Evolutionary conservation across 257 asterid genomes (phyloP), one percentile per base, ranked within the genome.

Genomic region (Thymus quinquecostatus): DNA sequence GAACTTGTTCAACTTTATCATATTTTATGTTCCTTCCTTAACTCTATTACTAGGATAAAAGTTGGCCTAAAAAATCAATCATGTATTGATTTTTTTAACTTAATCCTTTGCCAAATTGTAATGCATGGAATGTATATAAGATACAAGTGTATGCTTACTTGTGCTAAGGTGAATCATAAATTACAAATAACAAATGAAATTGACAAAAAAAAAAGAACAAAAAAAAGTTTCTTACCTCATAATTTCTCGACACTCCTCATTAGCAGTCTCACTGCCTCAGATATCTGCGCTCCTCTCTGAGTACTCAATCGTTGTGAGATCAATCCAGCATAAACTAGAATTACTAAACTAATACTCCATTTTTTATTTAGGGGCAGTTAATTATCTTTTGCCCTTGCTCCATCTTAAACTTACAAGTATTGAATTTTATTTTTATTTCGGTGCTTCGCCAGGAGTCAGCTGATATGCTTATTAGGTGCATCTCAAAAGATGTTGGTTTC

Each of bases 391-490:
- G 11, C 58, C 11, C 44, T 64, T 66, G 38, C 49, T 78, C 43
- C 66, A 47, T 44, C 64, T 2, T 41, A 60, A 30, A 75, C 32
- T 41, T 63, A 63, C 36, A 59, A 54, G 40, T 72, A 70, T 48
- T 47, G 33, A 57, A 64, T 56, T 44, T 3, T 7, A 40, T 55
- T 40, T 40, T 36, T 63, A 48, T 71, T 68, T 59, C 47, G 28
- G 67, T 71, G 70, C 61, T 74, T 79, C 21, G 21, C 29, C 90
- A 92, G 98, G 98, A 92, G 78, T 65, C 74, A 50, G 60, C 78
- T 60, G 96, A 88, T 81, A 65, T 83, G 75, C 96, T 92, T 47
- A 69, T 90, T 77, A 79, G 77, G 81, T 92, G 92, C 81, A 76
- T 83, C 74, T 59, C 78, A 6, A 74, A 79, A 66, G 82, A 90